phyloP scores from a whole-genome alignment of 2,329 filamentous ascomycete genomes.

The Blastomyces silverae region DNA sequence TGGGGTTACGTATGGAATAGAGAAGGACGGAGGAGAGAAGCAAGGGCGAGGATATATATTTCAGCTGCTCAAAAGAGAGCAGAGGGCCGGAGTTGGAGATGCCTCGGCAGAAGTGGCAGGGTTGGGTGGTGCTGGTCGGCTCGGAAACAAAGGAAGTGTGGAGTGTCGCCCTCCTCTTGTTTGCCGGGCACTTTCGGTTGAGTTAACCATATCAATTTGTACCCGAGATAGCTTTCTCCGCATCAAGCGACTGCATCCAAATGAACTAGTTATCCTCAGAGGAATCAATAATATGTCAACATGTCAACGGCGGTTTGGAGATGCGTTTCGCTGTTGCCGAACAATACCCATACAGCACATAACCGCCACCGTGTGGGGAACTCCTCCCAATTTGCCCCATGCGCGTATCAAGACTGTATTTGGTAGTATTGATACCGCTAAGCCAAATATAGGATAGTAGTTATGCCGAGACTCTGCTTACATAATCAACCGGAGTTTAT shows the following conservation, averaged over 20 bases:
- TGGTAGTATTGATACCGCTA: background rate
- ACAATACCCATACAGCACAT: background rate
- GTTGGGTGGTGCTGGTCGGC: background rate
- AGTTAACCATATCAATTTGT: background rate
- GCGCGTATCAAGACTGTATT: background rate
- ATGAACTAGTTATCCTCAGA: background rate
- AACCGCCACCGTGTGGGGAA: background rate
- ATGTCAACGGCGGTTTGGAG: background rate
- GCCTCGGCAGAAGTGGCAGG: background rate
- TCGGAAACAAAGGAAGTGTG: background rate
- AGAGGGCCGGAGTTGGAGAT: background rate
- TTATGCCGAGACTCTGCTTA: background rate
- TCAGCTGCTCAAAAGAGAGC: background rate
- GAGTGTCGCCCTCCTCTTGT: background rate
- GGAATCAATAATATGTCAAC: background rate
- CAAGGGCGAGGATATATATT: conserved; percentile 1
- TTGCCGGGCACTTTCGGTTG: background rate
- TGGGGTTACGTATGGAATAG: background rate
- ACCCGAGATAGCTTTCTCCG: background rate
- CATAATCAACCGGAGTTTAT: background rate
- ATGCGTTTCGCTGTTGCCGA: background rate
- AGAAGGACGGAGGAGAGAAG: conserved; percentile 1
- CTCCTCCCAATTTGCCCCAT: background rate
- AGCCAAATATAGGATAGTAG: background rate
- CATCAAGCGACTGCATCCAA: background rate